Base-by-base conservation (phyloP, 345 rosid genomes). In the Eutrema yunnanense region DNA sequence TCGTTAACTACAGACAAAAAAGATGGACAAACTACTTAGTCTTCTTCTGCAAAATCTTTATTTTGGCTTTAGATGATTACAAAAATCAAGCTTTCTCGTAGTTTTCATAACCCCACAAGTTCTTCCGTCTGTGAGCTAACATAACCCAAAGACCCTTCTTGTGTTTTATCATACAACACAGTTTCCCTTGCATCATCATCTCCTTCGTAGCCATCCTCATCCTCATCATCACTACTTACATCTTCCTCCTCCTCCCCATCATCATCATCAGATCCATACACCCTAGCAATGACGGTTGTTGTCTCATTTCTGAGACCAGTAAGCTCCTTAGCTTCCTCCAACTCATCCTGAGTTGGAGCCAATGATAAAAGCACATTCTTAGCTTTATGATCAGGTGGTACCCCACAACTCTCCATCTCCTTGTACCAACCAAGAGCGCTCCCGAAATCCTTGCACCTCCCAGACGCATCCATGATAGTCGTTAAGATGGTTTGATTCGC, bases 391-490 rank as follows among this genome's bases (percentile, higher is more conserved):
- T 95, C 96, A 29, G 98, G 89, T 48, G 76, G 79, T 66, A 84
- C 61, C 27, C 97, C 90, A 36, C 71, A 53, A 57, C 78, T 75
- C 75, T 82, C 96, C 97, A 95, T 88, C 81, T 95, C 97, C 74
- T 81, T 92, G 50, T 82, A 92, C 97, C 99, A 92, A 57, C 72
- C 53, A 55, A 89, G 80, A 42, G 96, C 97, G n/a, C 90, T 89
- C 22, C 84, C 89, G 9, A 94, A 94, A 81, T 89, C 93, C 69
- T 60, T 79, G 70, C 82, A 86, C 71, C 85, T 94, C 63, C 99
- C 99, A 1, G 86, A 73, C 6, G 88, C 96, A 79, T 94, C 99
- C 99, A 89, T 91, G 82, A 91, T 81, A 6, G 93, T 87, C 0
- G 97, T 91, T 54, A 88, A 78, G 68, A 94, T 83, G 42, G 93